phyloP scores from a whole-genome alignment of 2,329 filamentous ascomycete species.

The Zasmidium angulare region DNA sequence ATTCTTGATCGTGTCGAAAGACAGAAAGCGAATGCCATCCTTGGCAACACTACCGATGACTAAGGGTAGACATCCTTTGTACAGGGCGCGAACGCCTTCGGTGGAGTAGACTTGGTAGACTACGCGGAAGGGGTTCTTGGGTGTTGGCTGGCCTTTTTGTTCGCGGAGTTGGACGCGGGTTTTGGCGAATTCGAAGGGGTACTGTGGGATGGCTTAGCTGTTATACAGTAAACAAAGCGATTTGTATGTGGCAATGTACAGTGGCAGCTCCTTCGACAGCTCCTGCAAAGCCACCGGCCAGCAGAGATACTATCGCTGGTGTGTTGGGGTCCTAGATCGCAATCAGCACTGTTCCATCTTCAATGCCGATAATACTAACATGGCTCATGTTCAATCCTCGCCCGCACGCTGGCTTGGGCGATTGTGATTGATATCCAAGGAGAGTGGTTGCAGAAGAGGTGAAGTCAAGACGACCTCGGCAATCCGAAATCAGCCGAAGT shows the following conservation, averaged over 20 bases:
- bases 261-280: conserved; percentile 36
- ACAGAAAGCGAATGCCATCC: conserved; percentile 65
- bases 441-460: background rate
- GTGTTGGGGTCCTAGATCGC: conserved; percentile 18
- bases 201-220: conserved; percentile 32
- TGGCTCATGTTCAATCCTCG: background rate
- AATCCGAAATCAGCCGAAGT: conserved; percentile 2
- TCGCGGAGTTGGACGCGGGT: conserved; percentile 60
- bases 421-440: background rate
- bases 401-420: background rate
- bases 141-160: conserved; percentile 44
- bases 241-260: conserved; percentile 15
- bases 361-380: background rate
- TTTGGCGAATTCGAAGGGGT: conserved; percentile 69
- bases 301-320: conserved; percentile 35
- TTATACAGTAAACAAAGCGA: background rate
- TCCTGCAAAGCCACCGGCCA: conserved; percentile 38
- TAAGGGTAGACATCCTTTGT: conserved; percentile 63
- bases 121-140: conserved; percentile 59
- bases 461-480: conserved; percentile 1
- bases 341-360: background rate
- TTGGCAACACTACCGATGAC: conserved; percentile 63
- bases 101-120: conserved; percentile 55
- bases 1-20: conserved; percentile 65
- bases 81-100: conserved; percentile 60